A percentile compares a stretch with the other conserved stretches of the same genome.
Evolutionary conservation across 1,284 basidiomycete genomes (phyloP).

Genomic region (Cystobasidiaceae sp.): DNA sequence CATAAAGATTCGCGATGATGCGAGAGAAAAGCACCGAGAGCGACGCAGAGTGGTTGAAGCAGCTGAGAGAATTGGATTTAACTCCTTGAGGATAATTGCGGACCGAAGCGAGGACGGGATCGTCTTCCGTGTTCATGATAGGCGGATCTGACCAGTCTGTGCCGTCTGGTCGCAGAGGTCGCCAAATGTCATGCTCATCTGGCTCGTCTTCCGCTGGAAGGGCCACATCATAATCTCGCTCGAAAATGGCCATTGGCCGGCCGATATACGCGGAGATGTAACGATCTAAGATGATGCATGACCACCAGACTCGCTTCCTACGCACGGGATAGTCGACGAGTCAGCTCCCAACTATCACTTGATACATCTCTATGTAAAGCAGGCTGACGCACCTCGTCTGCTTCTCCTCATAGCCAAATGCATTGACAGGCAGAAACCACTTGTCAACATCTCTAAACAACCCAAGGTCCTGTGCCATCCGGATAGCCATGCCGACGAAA

Average conservation of each 20-base stretch:
- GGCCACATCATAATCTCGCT: conserved; percentile 71
- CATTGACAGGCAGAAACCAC: conserved; percentile 57
- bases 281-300: conserved; percentile 66
- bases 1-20: conserved; percentile 68
- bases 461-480: conserved; percentile 76
- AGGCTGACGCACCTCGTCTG: conserved; percentile 50
- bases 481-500: conserved; percentile 49
- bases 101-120: conserved; percentile 20
- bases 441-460: conserved; percentile 73
- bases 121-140: conserved; percentile 27
- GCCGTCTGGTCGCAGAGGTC: conserved; percentile 40
- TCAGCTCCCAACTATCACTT: no score
- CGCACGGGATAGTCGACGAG: not conserved
- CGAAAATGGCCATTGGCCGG: conserved; percentile 69
- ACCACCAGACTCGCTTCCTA: conserved; percentile 71
- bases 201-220: conserved; percentile 62
- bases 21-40: conserved; percentile 50
- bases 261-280: conserved; percentile 53
- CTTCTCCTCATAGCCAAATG: conserved; percentile 63
- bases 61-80: conserved; percentile 58
- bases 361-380: not conserved
- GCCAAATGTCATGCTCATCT: conserved; percentile 45
- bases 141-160: conserved; percentile 38
- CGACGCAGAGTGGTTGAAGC: conserved; percentile 68
- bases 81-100: conserved; percentile 32